Percentiles rank a stretch among this genome's conserved stretches.
Conservation (phyloP, 106 monocot species). For the Dactylorhiza incarnata region DNA sequence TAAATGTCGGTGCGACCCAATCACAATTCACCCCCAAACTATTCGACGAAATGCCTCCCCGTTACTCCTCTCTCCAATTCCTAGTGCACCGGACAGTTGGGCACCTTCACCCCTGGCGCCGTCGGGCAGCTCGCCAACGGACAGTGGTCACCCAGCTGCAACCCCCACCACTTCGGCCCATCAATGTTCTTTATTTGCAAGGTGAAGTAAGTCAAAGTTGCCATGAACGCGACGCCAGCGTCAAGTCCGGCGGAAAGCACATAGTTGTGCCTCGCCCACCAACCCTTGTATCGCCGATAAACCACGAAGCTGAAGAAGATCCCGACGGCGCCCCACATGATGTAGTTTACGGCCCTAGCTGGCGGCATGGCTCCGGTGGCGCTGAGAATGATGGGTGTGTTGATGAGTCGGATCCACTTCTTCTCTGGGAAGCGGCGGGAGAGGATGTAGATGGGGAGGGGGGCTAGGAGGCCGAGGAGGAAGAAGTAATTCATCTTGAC, state of each 20-base stretch:
- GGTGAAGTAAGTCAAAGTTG: conserved; percentile 8
- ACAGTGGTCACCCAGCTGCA: conserved; percentile 18
- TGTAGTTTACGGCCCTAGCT: conserved; percentile 16
- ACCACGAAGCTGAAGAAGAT: conserved; percentile 27
- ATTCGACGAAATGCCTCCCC: not conserved
- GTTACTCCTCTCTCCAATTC: not conserved
- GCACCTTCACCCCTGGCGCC: conserved; percentile 2
- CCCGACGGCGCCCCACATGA: conserved; percentile 18
- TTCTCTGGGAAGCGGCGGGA: conserved; percentile 16
- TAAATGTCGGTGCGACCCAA: no score
- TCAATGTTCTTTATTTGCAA: conserved; percentile 18
- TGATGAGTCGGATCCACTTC: conserved; percentile 31
- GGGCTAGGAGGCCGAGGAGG: conserved; percentile 18
- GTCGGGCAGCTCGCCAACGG: conserved; percentile 26
- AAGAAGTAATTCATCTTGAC: conserved; percentile 20
- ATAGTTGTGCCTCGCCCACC: conserved; percentile 33
- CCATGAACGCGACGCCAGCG: conserved; percentile 33
- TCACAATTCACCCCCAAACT: not conserved
- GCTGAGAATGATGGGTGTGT: conserved; percentile 27
- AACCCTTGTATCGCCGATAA: conserved; percentile 14
- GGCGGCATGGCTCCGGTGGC: conserved; percentile 11
- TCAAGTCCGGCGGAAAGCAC: conserved; percentile 28
- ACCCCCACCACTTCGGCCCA: conserved; percentile 26
- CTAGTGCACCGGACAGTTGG: conserved; percentile 3
- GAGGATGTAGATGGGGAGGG: conserved; percentile 16